Evolutionary conservation across 2,329 filamentous ascomycete species (phyloP), one percentile per base, ranked within the genome.

Genomic region (Fusarium musae): DNA sequence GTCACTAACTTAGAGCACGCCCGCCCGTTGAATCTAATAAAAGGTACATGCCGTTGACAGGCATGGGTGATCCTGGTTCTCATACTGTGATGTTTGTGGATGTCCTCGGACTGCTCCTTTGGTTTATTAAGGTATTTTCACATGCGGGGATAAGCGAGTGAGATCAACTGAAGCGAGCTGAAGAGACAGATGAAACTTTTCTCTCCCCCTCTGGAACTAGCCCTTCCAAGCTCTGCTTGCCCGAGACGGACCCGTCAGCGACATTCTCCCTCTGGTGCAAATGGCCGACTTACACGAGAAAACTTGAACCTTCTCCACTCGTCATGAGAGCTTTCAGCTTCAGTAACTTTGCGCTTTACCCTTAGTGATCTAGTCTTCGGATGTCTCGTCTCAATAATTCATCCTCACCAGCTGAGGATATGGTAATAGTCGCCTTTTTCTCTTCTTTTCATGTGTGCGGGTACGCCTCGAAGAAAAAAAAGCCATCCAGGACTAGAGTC

Each of bases 201-300:
- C 37, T 44, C 19, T 40, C 23, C 54, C 59, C 46, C 32, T 46
- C 39, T 26, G 43, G 28, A 54, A 64, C 21, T 50, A 59, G 26
- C 39, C 59, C 57, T 56, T 52, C 40, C 39, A 36, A 40, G 46
- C 56, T 30, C 54, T 59, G 30, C 26, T 28, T 54, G 53, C 23
- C 70, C 70, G 75, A 75, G 67, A 72, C 70, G 66, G 36, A 59
- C 59, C 64, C 61, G 47, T 67, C 59, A 54, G 36, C 57, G 64
- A 58, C 67, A 72, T 77, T 72, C 67, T 75, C 63, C n/a, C 47
- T 39, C 39, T 39, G 32, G 34, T 53, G 50, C 34, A 39, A 28
- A 17, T 28, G 44, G 36, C 43, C 23, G 21, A 32, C 60, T 69
- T 60, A 69, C 46, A 59, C 47, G 53, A n/a, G 39, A 36, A 40